phyloP scores from a whole-genome alignment of 177 flowering plant species.

The Vitis hybrid region DNA sequence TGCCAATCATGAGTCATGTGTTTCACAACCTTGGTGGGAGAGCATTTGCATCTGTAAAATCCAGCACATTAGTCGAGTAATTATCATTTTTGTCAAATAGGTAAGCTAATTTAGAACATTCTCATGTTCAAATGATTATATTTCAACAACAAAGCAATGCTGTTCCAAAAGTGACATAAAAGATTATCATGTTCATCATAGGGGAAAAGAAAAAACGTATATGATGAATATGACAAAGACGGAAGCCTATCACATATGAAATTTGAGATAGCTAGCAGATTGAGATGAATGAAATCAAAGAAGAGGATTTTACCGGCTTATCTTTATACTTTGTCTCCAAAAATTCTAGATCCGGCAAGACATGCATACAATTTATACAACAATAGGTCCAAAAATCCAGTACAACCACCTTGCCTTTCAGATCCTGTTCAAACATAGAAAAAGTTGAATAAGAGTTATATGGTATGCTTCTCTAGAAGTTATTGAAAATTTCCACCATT shows the following conservation, averaged over 20 bases:
- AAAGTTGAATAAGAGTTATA: background rate
- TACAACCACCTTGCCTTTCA: constrained; percentile 92
- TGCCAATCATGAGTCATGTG: background rate
- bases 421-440: constrained; percentile 50
- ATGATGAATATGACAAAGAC: background rate
- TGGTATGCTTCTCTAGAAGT: too few relatives aligned
- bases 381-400: constrained; percentile 99
- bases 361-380: constrained; percentile 98
- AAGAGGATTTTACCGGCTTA: constrained; percentile 59
- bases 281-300: constrained; percentile 6
- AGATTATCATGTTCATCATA: too few relatives aligned
- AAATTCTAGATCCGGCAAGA: constrained; percentile 90
- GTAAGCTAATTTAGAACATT: too few relatives aligned
- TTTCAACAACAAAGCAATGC: too few relatives aligned
- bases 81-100: too few relatives aligned
- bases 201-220: too few relatives aligned
- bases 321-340: constrained; percentile 89
- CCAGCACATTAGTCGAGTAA: too few relatives aligned
- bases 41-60: too few relatives aligned
- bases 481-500: too few relatives aligned
- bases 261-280: background rate
- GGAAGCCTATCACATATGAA: background rate
- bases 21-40: background rate
- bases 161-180: too few relatives aligned
- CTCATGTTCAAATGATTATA: too few relatives aligned